These are phyloP conservation scores for Syzygium syzygioides DNA, from an alignment of 441 rosid species.

Conservation along the genomic window DNA sequence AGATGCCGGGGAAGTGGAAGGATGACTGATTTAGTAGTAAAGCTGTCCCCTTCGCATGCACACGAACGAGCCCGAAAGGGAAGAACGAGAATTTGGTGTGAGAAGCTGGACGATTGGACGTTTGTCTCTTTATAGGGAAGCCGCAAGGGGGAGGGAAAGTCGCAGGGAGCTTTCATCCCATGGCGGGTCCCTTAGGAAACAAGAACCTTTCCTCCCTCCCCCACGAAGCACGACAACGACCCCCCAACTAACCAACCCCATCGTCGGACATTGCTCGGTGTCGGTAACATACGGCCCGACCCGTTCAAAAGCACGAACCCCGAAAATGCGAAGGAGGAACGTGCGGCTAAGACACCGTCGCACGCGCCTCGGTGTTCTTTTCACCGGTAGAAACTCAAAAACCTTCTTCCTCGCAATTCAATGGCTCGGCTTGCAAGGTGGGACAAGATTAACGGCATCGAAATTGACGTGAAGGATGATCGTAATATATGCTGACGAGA, in stretches of 20 bases:
- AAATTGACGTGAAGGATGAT: too few species aligned
- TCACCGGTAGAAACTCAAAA: too few species aligned
- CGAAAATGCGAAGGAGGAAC: too few species aligned
- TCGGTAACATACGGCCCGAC: background rate
- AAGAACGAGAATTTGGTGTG: background rate
- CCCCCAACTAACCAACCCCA: background rate
- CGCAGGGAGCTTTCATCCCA: background rate
- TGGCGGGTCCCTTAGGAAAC: background rate
- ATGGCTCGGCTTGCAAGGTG: too few species aligned
- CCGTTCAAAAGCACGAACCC: background rate
- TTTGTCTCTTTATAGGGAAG: background rate
- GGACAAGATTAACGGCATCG: too few species aligned
- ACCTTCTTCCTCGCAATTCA: too few species aligned
- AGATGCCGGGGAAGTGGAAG: background rate
- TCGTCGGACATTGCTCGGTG: background rate
- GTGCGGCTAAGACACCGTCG: too few species aligned
- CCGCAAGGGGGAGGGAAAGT: background rate
- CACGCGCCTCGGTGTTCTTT: too few species aligned
- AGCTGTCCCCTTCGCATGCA: background rate
- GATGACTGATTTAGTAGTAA: background rate
- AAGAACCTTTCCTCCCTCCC: too few species aligned
- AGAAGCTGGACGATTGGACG: background rate
- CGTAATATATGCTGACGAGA: too few species aligned
- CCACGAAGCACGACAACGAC: background rate
- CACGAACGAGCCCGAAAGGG: background rate